Evolutionary conservation across 2,329 filamentous ascomycete species (phyloP).

Genomic region (Colletotrichum sansevieriae): DNA sequence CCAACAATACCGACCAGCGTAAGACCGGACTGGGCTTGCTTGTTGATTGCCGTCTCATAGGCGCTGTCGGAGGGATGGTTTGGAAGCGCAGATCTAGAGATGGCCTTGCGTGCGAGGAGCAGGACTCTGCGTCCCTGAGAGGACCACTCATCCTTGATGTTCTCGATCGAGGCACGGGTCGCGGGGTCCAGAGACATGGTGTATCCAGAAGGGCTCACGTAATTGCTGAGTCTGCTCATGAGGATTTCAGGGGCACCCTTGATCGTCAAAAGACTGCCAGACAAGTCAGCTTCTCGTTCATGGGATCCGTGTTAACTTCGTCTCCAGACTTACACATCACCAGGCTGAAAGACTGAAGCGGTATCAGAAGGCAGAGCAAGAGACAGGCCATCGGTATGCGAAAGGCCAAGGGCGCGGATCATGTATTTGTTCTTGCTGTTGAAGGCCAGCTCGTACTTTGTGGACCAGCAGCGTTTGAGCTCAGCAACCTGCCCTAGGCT

Average conservation of each 20-base stretch:
- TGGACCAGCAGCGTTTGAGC: slow-evolving; percentile 73
- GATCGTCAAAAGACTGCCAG: slow-evolving; percentile 73
- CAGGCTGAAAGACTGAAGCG: slow-evolving; percentile 44
- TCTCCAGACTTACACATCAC: slow-evolving; percentile 47
- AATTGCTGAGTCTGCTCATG: slow-evolving; percentile 71
- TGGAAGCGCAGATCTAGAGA: slow-evolving; percentile 52
- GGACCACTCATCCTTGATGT: slow-evolving; percentile 77
- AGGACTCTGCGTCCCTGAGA: slow-evolving; percentile 76
- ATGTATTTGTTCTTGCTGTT: slow-evolving; percentile 90
- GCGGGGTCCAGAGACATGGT: slow-evolving; percentile 61
- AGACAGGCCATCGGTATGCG: slow-evolving; percentile 46
- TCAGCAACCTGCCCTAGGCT: slow-evolving; percentile 70
- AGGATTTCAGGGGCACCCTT: slow-evolving; percentile 85
- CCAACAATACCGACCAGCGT: slow-evolving; percentile 81
- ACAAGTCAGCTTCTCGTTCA: not conserved
- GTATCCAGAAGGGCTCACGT: slow-evolving; percentile 68
- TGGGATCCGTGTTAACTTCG: not conserved
- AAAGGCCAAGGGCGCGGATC: slow-evolving; percentile 71
- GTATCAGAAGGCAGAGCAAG: slow-evolving; percentile 40
- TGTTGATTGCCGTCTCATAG: slow-evolving; percentile 70
- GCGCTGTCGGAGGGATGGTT: slow-evolving; percentile 43
- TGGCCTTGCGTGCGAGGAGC: slow-evolving; percentile 72
- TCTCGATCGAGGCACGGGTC: slow-evolving; percentile 62
- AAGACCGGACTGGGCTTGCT: slow-evolving; percentile 68
- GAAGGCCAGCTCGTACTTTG: slow-evolving; percentile 77